Conservation (phyloP, 495 filamentous ascomycete genomes). For the Filosporella fistucella region DNA sequence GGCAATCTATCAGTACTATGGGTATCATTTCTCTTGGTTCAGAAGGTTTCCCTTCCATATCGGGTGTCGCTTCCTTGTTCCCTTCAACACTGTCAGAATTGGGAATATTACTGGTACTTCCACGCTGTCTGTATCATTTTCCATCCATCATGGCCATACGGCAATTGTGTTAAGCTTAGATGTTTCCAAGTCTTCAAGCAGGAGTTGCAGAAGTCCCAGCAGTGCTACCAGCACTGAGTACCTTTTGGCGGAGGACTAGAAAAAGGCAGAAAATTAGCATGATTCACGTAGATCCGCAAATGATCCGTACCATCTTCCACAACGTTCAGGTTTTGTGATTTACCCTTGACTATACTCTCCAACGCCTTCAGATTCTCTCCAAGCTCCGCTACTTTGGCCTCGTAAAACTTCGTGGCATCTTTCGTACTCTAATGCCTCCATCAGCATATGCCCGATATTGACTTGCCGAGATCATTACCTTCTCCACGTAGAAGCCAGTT, state of each 20-base stretch:
- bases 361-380: slow-evolving; percentile 75
- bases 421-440: slow-evolving; percentile 45
- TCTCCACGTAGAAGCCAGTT: slow-evolving; percentile 95
- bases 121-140: too few relatives aligned
- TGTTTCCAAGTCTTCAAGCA: slow-evolving; percentile 5
- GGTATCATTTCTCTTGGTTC: too few relatives aligned
- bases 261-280: slow-evolving; percentile 7
- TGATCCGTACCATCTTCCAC: slow-evolving; percentile 73
- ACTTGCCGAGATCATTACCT: slow-evolving; percentile 41
- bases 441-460: neutral
- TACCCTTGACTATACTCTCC: slow-evolving; percentile 80
- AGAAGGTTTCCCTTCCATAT: too few relatives aligned
- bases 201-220: slow-evolving; percentile 17
- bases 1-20: too few relatives aligned
- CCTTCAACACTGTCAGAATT: too few relatives aligned
- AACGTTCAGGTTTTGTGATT: slow-evolving; percentile 76
- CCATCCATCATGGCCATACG: too few relatives aligned
- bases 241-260: slow-evolving; percentile 53
- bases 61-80: too few relatives aligned
- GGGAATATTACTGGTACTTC: too few relatives aligned
- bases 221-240: slow-evolving; percentile 30
- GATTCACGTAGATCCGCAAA: neutral
- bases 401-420: slow-evolving; percentile 81
- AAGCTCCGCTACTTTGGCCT: slow-evolving; percentile 76
- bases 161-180: too few relatives aligned